Base-by-base conservation (phyloP, 2,329 filamentous ascomycete species). In the Berkeleyomyces basicola region DNA sequence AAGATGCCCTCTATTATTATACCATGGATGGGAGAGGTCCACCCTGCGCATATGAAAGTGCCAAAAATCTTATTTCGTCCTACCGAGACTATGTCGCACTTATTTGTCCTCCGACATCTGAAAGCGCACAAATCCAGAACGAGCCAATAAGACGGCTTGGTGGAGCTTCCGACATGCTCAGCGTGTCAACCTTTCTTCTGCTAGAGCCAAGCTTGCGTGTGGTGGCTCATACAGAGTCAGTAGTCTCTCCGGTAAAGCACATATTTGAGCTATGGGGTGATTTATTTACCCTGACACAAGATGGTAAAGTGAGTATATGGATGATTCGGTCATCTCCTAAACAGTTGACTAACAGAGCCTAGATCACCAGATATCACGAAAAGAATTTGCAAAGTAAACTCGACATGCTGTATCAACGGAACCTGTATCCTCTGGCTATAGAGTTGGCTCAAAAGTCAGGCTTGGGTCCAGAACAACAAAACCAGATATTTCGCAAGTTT, bases 1-100 rank as follows among this genome's bases (percentile, higher is more conserved):
- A 96, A 68, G 95, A 99, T 79, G 93, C 92, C 6, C 87, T 99
- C 61, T 97, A 97, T 74, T 91, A 89, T 64, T 99, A 97, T 73
- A 88, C 86, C 0, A 75, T 87, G 0, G 87, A 93, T 64, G 92
- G 92, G 0, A 83, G 91, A 64, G 90, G 90, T 0, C 86, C 90
- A 0, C 92, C 90, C 47, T 91, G 88, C 72, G 90, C 90, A 0
- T 97, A 95, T 70, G 92, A 99, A 71, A 87, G 89, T 4, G 84
- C 87, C 5, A 99, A 99, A 75, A 91, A 85, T 68, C 79, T 89
- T 62, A 82, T 96, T 43, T 79, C 82, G 53, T 82, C 88, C 11
- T 93, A 87, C 73, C 83, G 85, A 63, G 88, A 96, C 69, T 97
- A 99, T 71, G 81, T 96, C 58, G 87, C 87, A 5, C 76, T 99